Base-by-base conservation (phyloP, 177 flowering plant genomes). In the Vitis hybrid region DNA sequence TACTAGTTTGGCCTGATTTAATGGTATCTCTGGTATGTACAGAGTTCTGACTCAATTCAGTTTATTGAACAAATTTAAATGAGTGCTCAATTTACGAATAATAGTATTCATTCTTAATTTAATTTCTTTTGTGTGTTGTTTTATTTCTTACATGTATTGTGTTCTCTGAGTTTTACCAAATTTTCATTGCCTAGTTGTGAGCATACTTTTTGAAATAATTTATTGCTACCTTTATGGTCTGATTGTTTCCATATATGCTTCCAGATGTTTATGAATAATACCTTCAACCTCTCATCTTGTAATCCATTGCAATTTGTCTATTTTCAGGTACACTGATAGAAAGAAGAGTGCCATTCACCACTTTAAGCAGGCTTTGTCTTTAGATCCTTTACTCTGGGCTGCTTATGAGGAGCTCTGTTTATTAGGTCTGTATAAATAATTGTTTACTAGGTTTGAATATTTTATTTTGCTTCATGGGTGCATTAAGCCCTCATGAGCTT, bases 341-440 rank as follows among this genome's bases (percentile, higher is more conserved):
- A 86, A 76, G 75, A 82, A 77, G 78, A 87, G 77, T 82, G 97
- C 99, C 29, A 76, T 92, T 55, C 83, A 85, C 73, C 99, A 93
- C 75, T 90, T 92, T 74, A 91, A 86, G 85, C 94, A 86, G 83
- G 98, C 99, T 57, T 82, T 96, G 64, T 85, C 85, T 51, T 60
- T 92, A 57, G 97, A 96, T 81, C 99, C 99, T 64, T 82, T 93
- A 67, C 76, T 93, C 20, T 96, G 99, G 99, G 85, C 83, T 75
- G 99, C 98, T 69, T 96, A 90, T 83, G 97, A 96, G 80, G 99
- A 96, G 75, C 85, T 96, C 3, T 96, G 98, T 73, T 67, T 84
- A 15, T 80, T 96, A 85, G 99, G 99, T 92, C 20, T 75, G 93
- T 76, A 63, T 45, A 51, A 49, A 55, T 48, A 50, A 48, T 26